Percentiles rank a stretch among this genome's conserved stretches.
phyloP scores from a whole-genome alignment of 805 yeast species.

The Ogataea saltuana region DNA sequence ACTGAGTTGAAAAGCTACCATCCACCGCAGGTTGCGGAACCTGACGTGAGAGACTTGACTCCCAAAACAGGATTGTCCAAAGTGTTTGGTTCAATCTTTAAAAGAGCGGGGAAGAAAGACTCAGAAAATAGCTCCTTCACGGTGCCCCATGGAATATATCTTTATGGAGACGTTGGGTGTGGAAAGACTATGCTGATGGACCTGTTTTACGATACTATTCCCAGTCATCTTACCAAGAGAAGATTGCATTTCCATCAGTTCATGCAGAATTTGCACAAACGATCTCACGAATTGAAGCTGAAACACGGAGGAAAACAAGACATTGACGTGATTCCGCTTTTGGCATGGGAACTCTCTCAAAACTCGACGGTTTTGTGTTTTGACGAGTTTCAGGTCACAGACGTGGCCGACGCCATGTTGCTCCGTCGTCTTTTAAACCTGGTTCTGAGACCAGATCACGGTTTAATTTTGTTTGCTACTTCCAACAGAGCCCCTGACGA shows the following conservation, averaged over 20 bases:
- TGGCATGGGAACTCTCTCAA: conserved; percentile 82
- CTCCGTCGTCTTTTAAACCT: conserved; percentile 71
- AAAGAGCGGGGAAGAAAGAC: conserved; percentile 6
- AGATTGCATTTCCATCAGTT: conserved; percentile 95
- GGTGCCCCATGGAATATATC: conserved; percentile 80
- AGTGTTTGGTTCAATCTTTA: conserved; percentile 35
- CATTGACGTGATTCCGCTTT: conserved; percentile 76
- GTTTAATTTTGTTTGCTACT: conserved; percentile 87
- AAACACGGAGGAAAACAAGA: conserved; percentile 66
- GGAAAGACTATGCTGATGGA: conserved; percentile 99
- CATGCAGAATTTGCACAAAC: conserved; percentile 90
- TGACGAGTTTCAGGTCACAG: conserved; percentile 97
- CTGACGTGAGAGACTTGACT: conserved; percentile 50
- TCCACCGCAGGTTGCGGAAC: conserved; percentile 62
- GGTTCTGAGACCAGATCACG: conserved; percentile 71
- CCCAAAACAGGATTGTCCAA: conserved; percentile 49
- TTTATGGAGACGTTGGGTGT: conserved; percentile 97
- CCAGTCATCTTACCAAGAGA: conserved; percentile 70
- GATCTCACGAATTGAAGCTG: conserved; percentile 72
- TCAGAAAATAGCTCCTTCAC: conserved; percentile 24
- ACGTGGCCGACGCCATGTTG: conserved; percentile 98
- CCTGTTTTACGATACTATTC: conserved; percentile 82
- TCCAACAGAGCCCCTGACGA: conserved; percentile 95
- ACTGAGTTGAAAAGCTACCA: conserved; percentile 50
- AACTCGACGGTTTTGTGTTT: conserved; percentile 81